These are phyloP conservation scores for Solanum acaule DNA, from an alignment of 257 asterid species.

Conservation along the genomic window DNA sequence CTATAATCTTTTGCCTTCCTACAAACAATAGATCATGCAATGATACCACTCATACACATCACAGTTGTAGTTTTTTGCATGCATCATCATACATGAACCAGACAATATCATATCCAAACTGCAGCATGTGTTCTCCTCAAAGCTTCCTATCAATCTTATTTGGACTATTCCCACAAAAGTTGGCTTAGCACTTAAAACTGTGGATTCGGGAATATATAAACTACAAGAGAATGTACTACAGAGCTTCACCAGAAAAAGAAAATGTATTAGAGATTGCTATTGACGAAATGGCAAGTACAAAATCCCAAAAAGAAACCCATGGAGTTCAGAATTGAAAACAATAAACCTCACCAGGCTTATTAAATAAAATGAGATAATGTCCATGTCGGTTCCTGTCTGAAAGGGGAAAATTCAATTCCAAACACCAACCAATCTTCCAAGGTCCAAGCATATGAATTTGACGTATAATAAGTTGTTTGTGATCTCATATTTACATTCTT, in stretches of 20 bases:
- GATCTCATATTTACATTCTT: background rate
- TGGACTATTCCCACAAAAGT: background rate
- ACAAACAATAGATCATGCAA: background rate
- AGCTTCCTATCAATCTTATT: background rate
- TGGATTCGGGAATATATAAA: background rate
- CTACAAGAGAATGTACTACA: background rate
- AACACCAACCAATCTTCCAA: background rate
- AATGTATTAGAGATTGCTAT: background rate
- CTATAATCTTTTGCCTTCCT: background rate
- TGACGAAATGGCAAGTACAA: background rate
- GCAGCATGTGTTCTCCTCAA: background rate
- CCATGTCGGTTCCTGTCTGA: background rate
- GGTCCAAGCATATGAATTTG: background rate
- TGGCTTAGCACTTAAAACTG: background rate
- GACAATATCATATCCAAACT: background rate
- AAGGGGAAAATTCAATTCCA: background rate
- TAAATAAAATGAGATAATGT: background rate
- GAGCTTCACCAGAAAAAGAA: background rate
- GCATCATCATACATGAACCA: background rate
- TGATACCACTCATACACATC: background rate
- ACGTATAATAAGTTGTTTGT: background rate
- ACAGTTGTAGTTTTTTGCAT: background rate
- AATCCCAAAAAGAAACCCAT: background rate
- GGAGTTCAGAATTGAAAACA: background rate
- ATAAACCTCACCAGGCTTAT: background rate